phyloP scores from a whole-genome alignment of 140 eudicot species.

The Cichorium intybus region DNA sequence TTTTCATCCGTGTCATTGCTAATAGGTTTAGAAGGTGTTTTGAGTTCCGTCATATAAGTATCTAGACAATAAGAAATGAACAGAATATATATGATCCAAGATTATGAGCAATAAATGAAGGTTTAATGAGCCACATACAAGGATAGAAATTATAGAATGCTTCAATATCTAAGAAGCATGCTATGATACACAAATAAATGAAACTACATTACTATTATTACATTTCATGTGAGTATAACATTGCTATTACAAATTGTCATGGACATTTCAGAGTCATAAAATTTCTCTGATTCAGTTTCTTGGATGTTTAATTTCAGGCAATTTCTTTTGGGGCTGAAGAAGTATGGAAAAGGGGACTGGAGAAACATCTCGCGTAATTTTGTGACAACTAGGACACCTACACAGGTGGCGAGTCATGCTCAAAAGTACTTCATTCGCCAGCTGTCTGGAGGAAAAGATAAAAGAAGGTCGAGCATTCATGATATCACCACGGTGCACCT shows the following conservation, averaged over 20 bases:
- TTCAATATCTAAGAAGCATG: not conserved
- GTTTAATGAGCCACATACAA: not conserved
- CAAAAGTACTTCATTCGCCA: constrained; percentile 84
- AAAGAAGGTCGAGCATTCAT: constrained; percentile 83
- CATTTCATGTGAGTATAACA: not conserved
- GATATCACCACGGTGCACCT: constrained; percentile 76
- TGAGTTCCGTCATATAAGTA: too few relatives aligned
- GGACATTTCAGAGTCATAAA: too few relatives aligned
- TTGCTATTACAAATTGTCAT: too few relatives aligned
- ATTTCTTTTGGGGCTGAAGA: constrained; percentile 75
- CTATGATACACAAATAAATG: too few relatives aligned
- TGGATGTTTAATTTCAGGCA: constrained; percentile 41
- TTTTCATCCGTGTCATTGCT: not conserved
- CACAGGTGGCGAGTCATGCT: constrained; percentile 96
- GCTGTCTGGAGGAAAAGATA: constrained; percentile 75
- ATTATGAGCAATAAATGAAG: not conserved
- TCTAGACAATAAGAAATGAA: not conserved
- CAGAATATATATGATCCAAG: not conserved
- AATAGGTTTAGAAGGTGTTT: not conserved
- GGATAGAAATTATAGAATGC: not conserved
- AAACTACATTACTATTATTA: not conserved
- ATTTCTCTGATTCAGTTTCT: not conserved
- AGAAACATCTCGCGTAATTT: constrained; percentile 75
- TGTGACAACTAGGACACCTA: constrained; percentile 79
- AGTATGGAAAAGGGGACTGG: constrained; percentile 96